Percentiles rank a stretch among this genome's conserved stretches.
Evolutionary conservation across 306 rosid genomes (phyloP).

Genomic region (Myrica gale): DNA sequence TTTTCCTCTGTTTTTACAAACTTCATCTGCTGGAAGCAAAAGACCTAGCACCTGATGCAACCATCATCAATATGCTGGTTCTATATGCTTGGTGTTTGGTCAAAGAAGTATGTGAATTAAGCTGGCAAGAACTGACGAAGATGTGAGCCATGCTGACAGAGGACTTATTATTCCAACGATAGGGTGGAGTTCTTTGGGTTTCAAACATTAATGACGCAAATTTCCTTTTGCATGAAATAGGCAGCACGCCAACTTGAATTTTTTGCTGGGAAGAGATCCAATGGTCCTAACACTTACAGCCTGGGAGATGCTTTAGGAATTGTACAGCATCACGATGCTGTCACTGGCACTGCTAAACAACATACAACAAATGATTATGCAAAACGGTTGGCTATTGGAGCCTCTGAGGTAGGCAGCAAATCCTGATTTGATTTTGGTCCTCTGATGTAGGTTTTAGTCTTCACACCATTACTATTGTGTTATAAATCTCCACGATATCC

Average conservation of each 20-base stretch:
- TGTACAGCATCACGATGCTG: constrained; percentile 90
- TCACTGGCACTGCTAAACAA: constrained; percentile 77
- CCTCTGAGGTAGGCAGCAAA: constrained; percentile 52
- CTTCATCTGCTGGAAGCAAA: background rate
- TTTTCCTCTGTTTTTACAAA: background rate
- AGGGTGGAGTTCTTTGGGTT: background rate
- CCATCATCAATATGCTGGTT: background rate
- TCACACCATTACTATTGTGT: background rate
- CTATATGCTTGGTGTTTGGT: background rate
- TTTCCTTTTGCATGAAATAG: constrained; percentile 36
- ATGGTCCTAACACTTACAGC: constrained; percentile 31
- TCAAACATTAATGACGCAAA: constrained; percentile 5
- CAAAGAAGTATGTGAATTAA: background rate
- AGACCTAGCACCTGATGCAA: background rate
- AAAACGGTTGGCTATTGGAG: constrained; percentile 72
- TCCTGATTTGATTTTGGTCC: background rate
- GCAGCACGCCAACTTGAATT: constrained; percentile 74
- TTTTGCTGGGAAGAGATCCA: constrained; percentile 49
- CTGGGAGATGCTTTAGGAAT: constrained; percentile 86
- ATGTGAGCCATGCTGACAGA: background rate
- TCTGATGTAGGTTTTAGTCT: constrained; percentile 5
- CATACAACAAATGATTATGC: constrained; percentile 83
- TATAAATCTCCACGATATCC: background rate
- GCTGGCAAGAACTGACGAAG: background rate
- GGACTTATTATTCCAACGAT: background rate